Conservation (phyloP, 202 grass and related monocot species). For the Cymbopogon flexuosus region DNA sequence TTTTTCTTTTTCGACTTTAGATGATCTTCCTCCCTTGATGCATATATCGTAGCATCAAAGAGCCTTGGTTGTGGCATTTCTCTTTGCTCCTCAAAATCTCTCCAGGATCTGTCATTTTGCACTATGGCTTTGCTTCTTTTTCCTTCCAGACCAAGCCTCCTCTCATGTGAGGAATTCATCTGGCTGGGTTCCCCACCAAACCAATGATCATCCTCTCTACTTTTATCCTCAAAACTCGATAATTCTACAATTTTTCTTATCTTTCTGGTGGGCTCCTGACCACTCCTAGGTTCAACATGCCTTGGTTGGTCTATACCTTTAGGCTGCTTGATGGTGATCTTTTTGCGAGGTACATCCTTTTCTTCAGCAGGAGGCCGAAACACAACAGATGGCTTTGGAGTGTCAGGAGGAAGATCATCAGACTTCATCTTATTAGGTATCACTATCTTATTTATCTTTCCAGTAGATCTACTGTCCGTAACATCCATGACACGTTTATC, state of each 20-base stretch:
- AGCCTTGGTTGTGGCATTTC: slow-evolving; percentile 51
- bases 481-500: slow-evolving; percentile 46
- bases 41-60: slow-evolving; percentile 59
- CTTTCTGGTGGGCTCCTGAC: slow-evolving; percentile 57
- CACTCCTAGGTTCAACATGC: slow-evolving; percentile 36
- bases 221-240: slow-evolving; percentile 56
- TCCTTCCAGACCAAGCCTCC: slow-evolving; percentile 33
- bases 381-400: slow-evolving; percentile 70
- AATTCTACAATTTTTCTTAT: slow-evolving; percentile 78
- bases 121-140: slow-evolving; percentile 47
- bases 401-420: slow-evolving; percentile 56
- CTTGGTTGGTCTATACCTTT: slow-evolving; percentile 46
- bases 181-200: slow-evolving; percentile 50
- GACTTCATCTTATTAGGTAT: slow-evolving; percentile 75
- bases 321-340: slow-evolving; percentile 93
- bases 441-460: slow-evolving; percentile 77
- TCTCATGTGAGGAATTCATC: slow-evolving; percentile 42
- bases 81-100: slow-evolving; percentile 53
- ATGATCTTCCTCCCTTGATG: slow-evolving; percentile 58
- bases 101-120: slow-evolving; percentile 42
- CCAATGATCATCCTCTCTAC: slow-evolving; percentile 44
- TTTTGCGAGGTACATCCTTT: slow-evolving; percentile 61
- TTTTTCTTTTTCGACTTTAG: slow-evolving; percentile 82
- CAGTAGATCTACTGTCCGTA: slow-evolving; percentile 51
- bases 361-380: slow-evolving; percentile 76